Evolutionary conservation across 2,329 filamentous ascomycete genomes (phyloP), one percentile per base, ranked within the genome.

Genomic region (Chaetomiaceae sp.): DNA sequence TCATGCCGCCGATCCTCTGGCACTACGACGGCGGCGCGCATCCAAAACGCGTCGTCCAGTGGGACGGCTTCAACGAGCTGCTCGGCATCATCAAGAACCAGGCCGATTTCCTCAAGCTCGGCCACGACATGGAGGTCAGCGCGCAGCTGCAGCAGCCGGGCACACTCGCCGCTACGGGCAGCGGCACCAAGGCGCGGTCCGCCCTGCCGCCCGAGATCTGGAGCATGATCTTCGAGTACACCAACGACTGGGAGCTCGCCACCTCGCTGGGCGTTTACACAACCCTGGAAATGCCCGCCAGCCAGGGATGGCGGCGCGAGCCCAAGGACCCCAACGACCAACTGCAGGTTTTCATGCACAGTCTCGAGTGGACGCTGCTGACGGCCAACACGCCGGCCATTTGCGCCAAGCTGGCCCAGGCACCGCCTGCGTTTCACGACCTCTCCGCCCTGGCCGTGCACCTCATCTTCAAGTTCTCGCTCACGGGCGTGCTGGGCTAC

Each of bases 171-270:
- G 35, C 45, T 2, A 20, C 44, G 6, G 38, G 49, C 8, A 15
- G 38, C 6, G 38, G 55, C 37, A 60, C 61, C 34, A 61, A 57
- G 46, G 56, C 63, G 39, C 66, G 67, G 45, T 67, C 66, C 17
- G 70, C 70, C 34, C 70, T 97, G 1, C 91, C 91, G 0, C 81
- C 86, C 0, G 91, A 97, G 65, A 76, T 96, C 32, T 95, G 90
- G 88, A 84, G 84, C 26, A 84, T 91, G 47, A 85, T 97, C 38
- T 80, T 96, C 35, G 86, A 94, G 54, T 81, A 84, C 52, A 79
- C 89, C 0, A 81, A 81, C 35, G 91, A 97, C 63, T 97, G 91
- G 91, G 91, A 96, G 66, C 73, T 94, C 17, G 86, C 91, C 9
- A 83, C 83, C 54, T 84, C 86, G 1, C 72, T 96, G 6, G 83